phyloP scores from a whole-genome alignment of 169 alveolate genomes.

The Eimeria necatrix region DNA sequence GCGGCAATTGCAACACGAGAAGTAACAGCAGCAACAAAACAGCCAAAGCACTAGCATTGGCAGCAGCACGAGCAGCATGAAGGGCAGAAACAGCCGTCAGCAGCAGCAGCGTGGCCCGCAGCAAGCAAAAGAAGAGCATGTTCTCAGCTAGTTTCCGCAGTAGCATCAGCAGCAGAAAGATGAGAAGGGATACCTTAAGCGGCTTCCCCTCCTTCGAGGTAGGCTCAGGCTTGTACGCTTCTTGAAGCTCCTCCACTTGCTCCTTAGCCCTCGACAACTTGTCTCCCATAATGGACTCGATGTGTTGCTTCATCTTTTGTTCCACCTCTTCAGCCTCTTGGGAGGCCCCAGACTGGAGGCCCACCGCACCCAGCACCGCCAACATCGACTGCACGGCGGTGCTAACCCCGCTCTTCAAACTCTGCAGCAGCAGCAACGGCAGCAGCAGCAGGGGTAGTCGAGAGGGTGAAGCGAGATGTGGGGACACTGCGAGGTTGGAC shows the following conservation, averaged over 20 bases:
- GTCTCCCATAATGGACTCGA: slow-evolving; percentile 85
- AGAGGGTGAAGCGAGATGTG: background rate
- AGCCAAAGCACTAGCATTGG: background rate
- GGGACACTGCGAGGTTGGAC: too few species aligned
- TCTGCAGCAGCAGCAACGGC: background rate
- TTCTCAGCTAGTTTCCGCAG: background rate
- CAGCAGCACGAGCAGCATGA: background rate
- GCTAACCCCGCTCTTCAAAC: slow-evolving; percentile 85
- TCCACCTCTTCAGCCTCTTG: slow-evolving; percentile 83
- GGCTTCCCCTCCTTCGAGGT: slow-evolving; percentile 76
- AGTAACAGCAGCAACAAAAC: background rate
- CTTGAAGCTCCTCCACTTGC: slow-evolving; percentile 80
- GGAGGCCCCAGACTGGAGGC: slow-evolving; percentile 86
- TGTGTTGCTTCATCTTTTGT: slow-evolving; percentile 83
- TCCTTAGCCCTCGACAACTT: slow-evolving; percentile 81
- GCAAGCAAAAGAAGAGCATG: background rate
- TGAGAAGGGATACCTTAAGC: slow-evolving; percentile 5
- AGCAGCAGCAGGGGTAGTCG: background rate
- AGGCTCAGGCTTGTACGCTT: slow-evolving; percentile 72
- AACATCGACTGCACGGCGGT: slow-evolving; percentile 86
- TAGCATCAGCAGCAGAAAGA: background rate
- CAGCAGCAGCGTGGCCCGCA: background rate
- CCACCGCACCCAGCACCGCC: slow-evolving; percentile 87
- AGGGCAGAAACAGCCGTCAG: background rate
- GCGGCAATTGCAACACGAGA: too few species aligned